Conservation (phyloP, 192 early-diverging fungal species). For the Coemansia sp. region DNA sequence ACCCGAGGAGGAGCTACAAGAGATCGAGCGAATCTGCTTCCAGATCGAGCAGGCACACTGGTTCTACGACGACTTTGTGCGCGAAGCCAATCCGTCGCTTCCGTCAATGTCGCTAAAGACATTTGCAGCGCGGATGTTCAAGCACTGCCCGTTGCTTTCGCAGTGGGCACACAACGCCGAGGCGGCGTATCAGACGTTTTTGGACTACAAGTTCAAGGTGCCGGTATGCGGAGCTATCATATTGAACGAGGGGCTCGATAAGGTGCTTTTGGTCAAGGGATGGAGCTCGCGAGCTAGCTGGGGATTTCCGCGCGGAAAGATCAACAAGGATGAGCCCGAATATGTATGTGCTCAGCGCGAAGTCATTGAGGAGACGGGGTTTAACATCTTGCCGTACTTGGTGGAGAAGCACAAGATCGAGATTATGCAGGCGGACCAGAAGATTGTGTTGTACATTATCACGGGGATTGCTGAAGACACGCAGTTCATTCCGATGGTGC, state of each 20-base stretch:
- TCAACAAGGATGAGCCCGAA: slow-evolving; percentile 95
- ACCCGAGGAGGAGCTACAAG: slow-evolving; percentile 89
- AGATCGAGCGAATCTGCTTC: slow-evolving; percentile 97
- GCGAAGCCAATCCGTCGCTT: slow-evolving; percentile 77
- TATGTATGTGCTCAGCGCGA: slow-evolving; percentile 89
- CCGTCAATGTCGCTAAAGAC: slow-evolving; percentile 85
- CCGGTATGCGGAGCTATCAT: slow-evolving; percentile 98
- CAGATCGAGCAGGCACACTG: slow-evolving; percentile 99
- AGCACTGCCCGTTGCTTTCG: slow-evolving; percentile 86
- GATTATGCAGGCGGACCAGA: slow-evolving; percentile 86
- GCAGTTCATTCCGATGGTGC: slow-evolving; percentile 77
- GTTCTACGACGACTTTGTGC: slow-evolving; percentile 98
- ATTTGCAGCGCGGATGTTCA: slow-evolving; percentile 81
- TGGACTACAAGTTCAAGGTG: slow-evolving; percentile 94
- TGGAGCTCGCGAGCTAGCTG: slow-evolving; percentile 88
- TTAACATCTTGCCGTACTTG: slow-evolving; percentile 74
- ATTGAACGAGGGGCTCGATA: slow-evolving; percentile 76
- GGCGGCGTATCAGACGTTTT: slow-evolving; percentile 85
- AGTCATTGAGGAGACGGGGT: slow-evolving; percentile 95
- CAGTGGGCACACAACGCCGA: slow-evolving; percentile 91
- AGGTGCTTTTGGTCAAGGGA: slow-evolving; percentile 88
- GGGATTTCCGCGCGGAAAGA: slow-evolving; percentile 99
- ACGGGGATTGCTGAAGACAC: slow-evolving; percentile 83
- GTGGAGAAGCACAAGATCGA: slow-evolving; percentile 85
- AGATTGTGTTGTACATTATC: slow-evolving; percentile 90